Evolutionary conservation across 1,139 yeast genomes (phyloP), one percentile per base, ranked within the genome.

Genomic region (Pichia sp.): DNA sequence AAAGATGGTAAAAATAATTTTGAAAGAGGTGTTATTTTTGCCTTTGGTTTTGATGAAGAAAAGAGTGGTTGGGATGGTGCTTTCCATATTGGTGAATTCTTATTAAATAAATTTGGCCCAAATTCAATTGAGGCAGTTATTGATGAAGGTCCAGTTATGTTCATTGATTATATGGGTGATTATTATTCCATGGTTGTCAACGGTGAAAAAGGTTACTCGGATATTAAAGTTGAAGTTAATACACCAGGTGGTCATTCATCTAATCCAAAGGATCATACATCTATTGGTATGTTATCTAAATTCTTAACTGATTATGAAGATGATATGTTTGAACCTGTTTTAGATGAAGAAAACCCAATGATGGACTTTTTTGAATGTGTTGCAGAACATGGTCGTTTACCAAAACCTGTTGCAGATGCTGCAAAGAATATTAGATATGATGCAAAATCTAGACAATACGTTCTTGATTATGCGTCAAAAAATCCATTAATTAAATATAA

Each of bases 11-110:
- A 46, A 25, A 77, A 68, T 55, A 49, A 53, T 32, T 84, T 87
- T 5, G 55, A 65, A 36, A 70, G 89, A 54, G 69, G 83, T 1
- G 56, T 80, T 2, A 48, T 82, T 11, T 59, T 78, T 5, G 77
- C 82, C 0, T 74, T 77, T 54, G 91, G 91, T 0, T 80, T 76
- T 52, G 91, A 83, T 56, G 93, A 83, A 61, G 93, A 82, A 60
- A 69, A 73, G 26, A 66, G 76, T 28, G 89, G 89, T 4, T 48
- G 50, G n/a, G 58, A 65, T 18, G 86, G 87, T 39, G 88, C 87
- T 2, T 48, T 48, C 1, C 45, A 53, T 14, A 63, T 80, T 31
- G 66, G 70, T 4, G 50, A 66, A 22, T 63, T 61, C 41, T 53
- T 82, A 41, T 62, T 64, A 29, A 63, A 72, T 18, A 64, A 67